Evolutionary conservation across 2,329 filamentous ascomycete genomes (phyloP).

Genomic region (Pleurostoma richardsiae): DNA sequence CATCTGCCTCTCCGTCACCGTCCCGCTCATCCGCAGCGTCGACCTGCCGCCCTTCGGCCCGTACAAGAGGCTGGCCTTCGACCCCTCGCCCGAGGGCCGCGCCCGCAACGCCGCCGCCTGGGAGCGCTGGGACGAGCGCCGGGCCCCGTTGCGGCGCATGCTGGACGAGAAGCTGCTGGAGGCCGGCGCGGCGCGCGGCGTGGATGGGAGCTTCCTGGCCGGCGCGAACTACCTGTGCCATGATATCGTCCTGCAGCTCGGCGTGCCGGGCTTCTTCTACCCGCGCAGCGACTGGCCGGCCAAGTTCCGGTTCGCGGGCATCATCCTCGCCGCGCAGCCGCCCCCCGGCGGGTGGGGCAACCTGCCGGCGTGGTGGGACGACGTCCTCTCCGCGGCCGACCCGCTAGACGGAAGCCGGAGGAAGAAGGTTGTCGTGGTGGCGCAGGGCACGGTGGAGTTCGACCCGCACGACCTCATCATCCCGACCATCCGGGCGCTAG

Average conservation of each 20-base stretch:
- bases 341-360: constrained; percentile 8
- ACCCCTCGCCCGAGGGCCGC: constrained; percentile 17
- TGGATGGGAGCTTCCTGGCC: constrained; percentile 18
- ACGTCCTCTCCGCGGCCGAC: constrained; percentile 14
- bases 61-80: constrained; percentile 17
- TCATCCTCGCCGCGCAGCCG: constrained; percentile 17
- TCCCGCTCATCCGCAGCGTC: constrained; percentile 25
- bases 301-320: constrained; percentile 26
- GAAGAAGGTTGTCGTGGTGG: constrained; percentile 29
- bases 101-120: constrained; percentile 18
- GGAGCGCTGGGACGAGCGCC: constrained; percentile 20
- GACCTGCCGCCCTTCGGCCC: constrained; percentile 27
- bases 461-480: constrained; percentile 29
- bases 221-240: constrained; percentile 29
- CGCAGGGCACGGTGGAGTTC: constrained; percentile 33
- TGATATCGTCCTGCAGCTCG: constrained; percentile 26
- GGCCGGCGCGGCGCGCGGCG: constrained; percentile 16
- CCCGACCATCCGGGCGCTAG: constrained; percentile 27
- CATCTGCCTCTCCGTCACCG: constrained; percentile 28
- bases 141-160: constrained; percentile 16
- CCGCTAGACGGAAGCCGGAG: neutral
- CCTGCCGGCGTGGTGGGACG: constrained; percentile 25
- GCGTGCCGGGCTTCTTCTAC: constrained; percentile 29
- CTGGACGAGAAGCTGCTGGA: constrained; percentile 19
- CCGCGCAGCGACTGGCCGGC: constrained; percentile 28